Base-by-base conservation (phyloP, 768 basidiomycete genomes). In the Tricholoma terreum region DNA sequence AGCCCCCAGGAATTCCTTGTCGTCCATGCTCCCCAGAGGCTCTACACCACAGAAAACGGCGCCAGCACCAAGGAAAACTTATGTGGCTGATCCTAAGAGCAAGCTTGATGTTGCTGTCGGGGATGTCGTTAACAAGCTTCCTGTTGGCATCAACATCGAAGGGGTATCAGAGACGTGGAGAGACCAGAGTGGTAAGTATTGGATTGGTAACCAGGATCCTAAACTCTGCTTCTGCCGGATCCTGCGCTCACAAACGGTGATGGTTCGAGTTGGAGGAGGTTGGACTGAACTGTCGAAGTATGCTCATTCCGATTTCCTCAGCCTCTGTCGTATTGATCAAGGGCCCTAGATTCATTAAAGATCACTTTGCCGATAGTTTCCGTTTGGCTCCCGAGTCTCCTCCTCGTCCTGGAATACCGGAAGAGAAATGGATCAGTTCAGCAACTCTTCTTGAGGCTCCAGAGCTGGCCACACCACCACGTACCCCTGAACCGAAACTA, bases 221-320 rank as follows among this genome's bases (percentile, higher is more conserved):
- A 93, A 86, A 70, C 76, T 96, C 31, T 95, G 92, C 70, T 96
- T 94, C 70, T 94, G 93, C 70, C 83, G 94, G 24, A 96, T 96
- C 46, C 74, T 96, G 24, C 85, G 93, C 10, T 93, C 90, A 1
- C 90, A 93, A 65, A 94, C 90, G 0, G 94, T 96, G 60, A 97
- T 97, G 94, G 94, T 98, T 43, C 84, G 94, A 58, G 92, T 97
- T 12, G 94, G 94, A 24, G 95, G 95, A 34, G 95, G 95, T 15
- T 98, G 94, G 94, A 77, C 84, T 55, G 94, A 96, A 70, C 73
- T 98, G 52, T 92, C 92, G 17, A 93, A 86, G 94, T 95, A 69
- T 46, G 87, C 22, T 54, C 34, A 34, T 9, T 35, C 24, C 36
- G 38, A 12, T 6, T 22, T 11, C 22, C 5, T n/a, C 15, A 42